phyloP scores from a whole-genome alignment of 495 filamentous ascomycete species.

The Achaetomiella virescens region DNA sequence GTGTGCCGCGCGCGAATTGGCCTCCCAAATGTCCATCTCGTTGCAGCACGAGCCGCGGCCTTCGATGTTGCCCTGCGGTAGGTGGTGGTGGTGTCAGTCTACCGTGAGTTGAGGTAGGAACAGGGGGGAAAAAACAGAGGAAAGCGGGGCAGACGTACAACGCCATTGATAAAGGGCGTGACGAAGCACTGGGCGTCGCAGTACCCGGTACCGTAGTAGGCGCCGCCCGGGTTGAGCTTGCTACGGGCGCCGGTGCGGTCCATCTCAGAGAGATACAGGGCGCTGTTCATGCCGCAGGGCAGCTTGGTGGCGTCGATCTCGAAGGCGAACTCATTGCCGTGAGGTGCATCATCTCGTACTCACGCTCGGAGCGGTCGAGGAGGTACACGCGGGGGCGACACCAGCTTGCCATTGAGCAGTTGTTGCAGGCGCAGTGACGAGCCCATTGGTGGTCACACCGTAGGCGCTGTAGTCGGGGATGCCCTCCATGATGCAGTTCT shows the following conservation, averaged over 20 bases:
- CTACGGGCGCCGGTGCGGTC: conserved; percentile 45
- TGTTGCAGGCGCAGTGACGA: conserved; percentile 45
- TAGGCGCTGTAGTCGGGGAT: conserved; percentile 39
- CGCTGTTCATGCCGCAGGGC: conserved; percentile 62
- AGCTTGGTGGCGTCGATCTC: conserved; percentile 57
- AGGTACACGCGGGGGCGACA: conserved; percentile 58
- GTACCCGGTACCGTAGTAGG: conserved; percentile 63
- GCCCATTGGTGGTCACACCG: conserved; percentile 43
- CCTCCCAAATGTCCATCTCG: conserved; percentile 63
- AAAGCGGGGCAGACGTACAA: conserved; percentile 30
- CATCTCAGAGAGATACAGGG: conserved; percentile 67
- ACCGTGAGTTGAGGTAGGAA: not conserved
- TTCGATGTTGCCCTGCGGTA: conserved; percentile 42
- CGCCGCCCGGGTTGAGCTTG: conserved; percentile 54
- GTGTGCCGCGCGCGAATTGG: conserved; percentile 50
- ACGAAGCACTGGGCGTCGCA: conserved; percentile 63
- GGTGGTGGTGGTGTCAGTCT: not conserved
- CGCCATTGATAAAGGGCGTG: conserved; percentile 54
- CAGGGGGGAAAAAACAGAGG: not conserved
- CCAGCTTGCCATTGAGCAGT: conserved; percentile 14
- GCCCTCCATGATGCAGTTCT: conserved; percentile 49
- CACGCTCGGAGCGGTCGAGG: conserved; percentile 42
- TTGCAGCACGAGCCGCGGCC: conserved; percentile 52
- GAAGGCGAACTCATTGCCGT: conserved; percentile 57
- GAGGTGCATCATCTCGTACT: conserved; percentile 56